Percentiles rank a stretch among this genome's conserved stretches.
Evolutionary conservation across 169 alveolate genomes (phyloP).

Genomic region (Plasmodium inui): DNA sequence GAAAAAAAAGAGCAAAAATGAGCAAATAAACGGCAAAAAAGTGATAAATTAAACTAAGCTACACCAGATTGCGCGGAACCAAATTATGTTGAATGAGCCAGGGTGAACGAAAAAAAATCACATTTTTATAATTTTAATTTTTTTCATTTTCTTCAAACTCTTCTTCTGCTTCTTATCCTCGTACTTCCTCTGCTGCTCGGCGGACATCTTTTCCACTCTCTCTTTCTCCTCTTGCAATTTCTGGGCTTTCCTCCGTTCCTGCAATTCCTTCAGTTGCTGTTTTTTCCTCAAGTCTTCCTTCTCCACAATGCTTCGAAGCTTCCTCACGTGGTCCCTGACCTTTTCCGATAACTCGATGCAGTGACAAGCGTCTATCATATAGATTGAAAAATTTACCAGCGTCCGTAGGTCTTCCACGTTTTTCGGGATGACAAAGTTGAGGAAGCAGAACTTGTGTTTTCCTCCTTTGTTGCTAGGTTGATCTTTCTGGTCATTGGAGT

Average conservation of each 20-base stretch:
- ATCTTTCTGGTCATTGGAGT: neutral
- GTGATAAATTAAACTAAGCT: neutral
- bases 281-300: constrained; percentile 45
- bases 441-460: constrained; percentile 45
- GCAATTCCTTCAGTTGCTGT: constrained; percentile 58
- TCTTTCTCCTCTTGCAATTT: constrained; percentile 70
- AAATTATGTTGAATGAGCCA: neutral
- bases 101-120: neutral
- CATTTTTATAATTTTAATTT: constrained; percentile 68
- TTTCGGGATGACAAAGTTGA: constrained; percentile 45
- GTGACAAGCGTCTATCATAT: constrained; percentile 71
- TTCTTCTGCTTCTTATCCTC: constrained; percentile 72
- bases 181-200: constrained; percentile 72
- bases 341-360: constrained; percentile 50
- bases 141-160: constrained; percentile 54
- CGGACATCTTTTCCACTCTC: constrained; percentile 58
- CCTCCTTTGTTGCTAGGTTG: constrained; percentile 10
- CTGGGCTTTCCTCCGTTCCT: constrained; percentile 66
- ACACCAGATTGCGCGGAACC: neutral
- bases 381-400: constrained; percentile 43
- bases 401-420: constrained; percentile 31
- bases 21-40: neutral
- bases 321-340: constrained; percentile 68
- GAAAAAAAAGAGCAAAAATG: neutral
- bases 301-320: constrained; percentile 63